Evolutionary conservation across 2,329 filamentous ascomycete species (phyloP).

Genomic region (Sarocladium oryzae): DNA sequence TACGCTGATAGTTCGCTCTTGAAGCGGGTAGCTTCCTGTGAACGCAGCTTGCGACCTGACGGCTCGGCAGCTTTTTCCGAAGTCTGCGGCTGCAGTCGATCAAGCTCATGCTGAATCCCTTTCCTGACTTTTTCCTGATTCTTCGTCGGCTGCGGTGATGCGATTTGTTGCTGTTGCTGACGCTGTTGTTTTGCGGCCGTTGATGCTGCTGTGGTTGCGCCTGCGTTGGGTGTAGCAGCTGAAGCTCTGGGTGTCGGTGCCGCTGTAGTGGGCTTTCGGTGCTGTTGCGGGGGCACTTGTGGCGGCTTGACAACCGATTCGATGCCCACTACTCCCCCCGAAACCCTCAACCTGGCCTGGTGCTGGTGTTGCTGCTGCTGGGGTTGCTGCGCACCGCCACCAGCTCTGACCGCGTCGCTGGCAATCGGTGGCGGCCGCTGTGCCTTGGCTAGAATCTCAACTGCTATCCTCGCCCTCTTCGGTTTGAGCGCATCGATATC

Average conservation of each 20-base stretch:
- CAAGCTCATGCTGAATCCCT: conserved; percentile 56
- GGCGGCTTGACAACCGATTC: conserved; percentile 7
- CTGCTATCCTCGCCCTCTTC: conserved; percentile 46
- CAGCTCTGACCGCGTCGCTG: conserved; percentile 19
- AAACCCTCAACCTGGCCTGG: conserved; percentile 17
- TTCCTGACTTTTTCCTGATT: conserved; percentile 53
- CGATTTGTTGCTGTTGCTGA: conserved; percentile 12
- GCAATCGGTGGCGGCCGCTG: conserved; percentile 12
- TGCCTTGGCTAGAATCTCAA: conserved; percentile 41
- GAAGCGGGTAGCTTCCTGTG: conserved; percentile 75
- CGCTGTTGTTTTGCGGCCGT: conserved; percentile 8
- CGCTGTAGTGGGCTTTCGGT: conserved; percentile 17
- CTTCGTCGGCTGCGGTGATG: conserved; percentile 30
- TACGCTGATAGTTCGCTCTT: conserved; percentile 90
- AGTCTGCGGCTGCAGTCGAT: conserved; percentile 44
- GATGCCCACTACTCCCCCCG: conserved; percentile 12
- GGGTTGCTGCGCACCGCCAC: conserved; percentile 20
- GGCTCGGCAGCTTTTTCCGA: conserved; percentile 45
- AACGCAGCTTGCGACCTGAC: conserved; percentile 71
- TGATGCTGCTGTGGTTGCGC: conserved; percentile 11
- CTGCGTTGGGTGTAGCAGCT: conserved; percentile 12
- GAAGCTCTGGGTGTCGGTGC: conserved; percentile 10
- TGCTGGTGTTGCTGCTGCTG: too few species aligned
- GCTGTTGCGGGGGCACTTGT: conserved; percentile 12
- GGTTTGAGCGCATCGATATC: conserved; percentile 37